Evolutionary conservation across 805 yeast species (phyloP).

Genomic region (Suhomyces vadensis): DNA sequence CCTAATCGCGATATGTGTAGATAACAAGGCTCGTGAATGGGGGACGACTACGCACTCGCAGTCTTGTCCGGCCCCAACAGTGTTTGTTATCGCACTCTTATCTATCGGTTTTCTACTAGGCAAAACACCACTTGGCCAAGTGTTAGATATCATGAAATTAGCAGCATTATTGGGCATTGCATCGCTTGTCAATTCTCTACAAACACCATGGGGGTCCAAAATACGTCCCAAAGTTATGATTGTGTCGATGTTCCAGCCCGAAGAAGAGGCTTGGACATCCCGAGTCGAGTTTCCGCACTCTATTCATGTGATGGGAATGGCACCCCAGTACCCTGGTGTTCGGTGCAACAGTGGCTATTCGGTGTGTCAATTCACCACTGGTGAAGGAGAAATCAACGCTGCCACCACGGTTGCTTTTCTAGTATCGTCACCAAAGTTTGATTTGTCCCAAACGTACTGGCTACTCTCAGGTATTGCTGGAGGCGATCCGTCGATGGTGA

Average conservation of each 20-base stretch:
- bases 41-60: too few relatives aligned
- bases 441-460: constrained; percentile 60
- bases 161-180: background rate
- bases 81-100: too few relatives aligned
- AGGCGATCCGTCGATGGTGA: constrained; percentile 54
- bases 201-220: background rate
- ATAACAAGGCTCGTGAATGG: too few relatives aligned
- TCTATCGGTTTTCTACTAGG: too few relatives aligned
- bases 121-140: too few relatives aligned
- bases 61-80: too few relatives aligned
- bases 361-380: constrained; percentile 64
- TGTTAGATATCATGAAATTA: too few relatives aligned
- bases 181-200: background rate
- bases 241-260: constrained; percentile 6
- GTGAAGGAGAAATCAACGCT: constrained; percentile 69
- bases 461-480: constrained; percentile 68
- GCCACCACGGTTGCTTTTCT: constrained; percentile 59
- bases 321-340: constrained; percentile 57
- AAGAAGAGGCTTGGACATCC: constrained; percentile 5
- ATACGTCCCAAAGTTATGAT: constrained; percentile 5
- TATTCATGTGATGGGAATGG: constrained; percentile 61
- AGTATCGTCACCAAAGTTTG: constrained; percentile 53
- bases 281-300: constrained; percentile 30
- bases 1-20: too few relatives aligned
- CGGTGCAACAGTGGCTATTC: constrained; percentile 54